Evolutionary conservation across 2,329 filamentous ascomycete genomes (phyloP).

Genomic region (Periglandula ipomoeae): DNA sequence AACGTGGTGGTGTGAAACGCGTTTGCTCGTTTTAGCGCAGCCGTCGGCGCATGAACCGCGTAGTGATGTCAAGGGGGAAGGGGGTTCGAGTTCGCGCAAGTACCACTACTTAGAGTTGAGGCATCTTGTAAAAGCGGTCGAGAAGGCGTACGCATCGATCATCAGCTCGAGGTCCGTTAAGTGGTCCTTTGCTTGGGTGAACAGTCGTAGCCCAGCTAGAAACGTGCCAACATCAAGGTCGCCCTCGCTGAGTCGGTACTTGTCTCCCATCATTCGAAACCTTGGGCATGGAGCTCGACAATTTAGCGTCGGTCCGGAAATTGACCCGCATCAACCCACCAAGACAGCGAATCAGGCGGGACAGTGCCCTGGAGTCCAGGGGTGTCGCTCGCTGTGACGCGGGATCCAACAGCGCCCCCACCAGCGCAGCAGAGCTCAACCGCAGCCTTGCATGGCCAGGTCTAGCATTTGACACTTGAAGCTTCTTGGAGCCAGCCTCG

Average conservation of each 20-base stretch:
- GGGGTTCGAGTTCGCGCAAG: neutral
- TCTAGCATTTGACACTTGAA: neutral
- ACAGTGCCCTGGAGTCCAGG: neutral
- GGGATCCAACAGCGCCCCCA: neutral
- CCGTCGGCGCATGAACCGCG: constrained; percentile 9
- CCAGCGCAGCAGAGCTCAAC: neutral
- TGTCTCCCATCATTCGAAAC: neutral
- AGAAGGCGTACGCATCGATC: neutral
- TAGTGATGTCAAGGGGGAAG: constrained; percentile 1
- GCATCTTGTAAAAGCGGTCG: neutral
- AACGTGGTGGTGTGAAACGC: neutral
- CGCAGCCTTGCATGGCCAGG: constrained; percentile 9
- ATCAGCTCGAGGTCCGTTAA: neutral
- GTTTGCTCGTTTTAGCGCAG: constrained; percentile 1
- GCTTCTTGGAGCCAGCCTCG: neutral
- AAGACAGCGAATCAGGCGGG: neutral
- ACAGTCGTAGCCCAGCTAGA: no score
- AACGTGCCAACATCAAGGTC: neutral
- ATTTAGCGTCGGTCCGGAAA: constrained; percentile 22
- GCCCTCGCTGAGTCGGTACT: neutral
- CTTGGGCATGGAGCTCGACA: neutral
- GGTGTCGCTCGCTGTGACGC: neutral
- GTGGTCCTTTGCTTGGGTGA: neutral
- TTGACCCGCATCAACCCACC: constrained; percentile 21
- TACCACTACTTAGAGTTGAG: constrained; percentile 1